Evolutionary conservation across 2,329 filamentous ascomycete genomes (phyloP), one percentile per base, ranked within the genome.

Genomic region (Beauveria caledonica): DNA sequence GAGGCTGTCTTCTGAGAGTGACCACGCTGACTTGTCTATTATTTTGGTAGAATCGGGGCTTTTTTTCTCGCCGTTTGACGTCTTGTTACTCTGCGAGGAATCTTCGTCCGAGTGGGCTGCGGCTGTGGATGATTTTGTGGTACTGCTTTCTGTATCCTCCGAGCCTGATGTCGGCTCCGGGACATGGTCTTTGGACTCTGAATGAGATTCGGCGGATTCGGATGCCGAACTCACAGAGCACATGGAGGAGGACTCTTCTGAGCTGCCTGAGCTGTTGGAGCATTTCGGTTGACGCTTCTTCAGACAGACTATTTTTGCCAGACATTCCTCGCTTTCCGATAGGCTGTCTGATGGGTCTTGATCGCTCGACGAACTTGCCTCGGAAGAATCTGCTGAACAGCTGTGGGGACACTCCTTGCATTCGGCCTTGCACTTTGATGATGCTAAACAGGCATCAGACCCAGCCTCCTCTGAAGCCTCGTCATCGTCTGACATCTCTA

Each of bases 1-100:
- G 4, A 72, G 62, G 11, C 63, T 62, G 54, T 76, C 73, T 27
- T 76, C 69, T 0, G 74, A 75, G 9, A 70, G 54, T 10, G 70
- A 67, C 74, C 74, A 5, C 3, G 52, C 58, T 10, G 19, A 21
- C 10, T 9, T 56, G 27, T 5, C 46, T 1, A 25, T 36, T 13
- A 13, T 33, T 0, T 33, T 33, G 29, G 29, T 13, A 33, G 29
- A 13, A 5, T 11, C 29, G 10, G 29, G 29, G 13, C 21, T 15
- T 10, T 40, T 8, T 15, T 29, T 27, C 3, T 33, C 29, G 10
- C n/a, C 17, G 10, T 21, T 42, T 13, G 13, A 10, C 17, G 6
- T 7, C 39, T 45, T 45, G n/a, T 49, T 19, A 19, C 9, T 13
- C 15, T 48, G 36, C 9, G 19, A 25, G 1, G 44, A 39, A 4